Conservation (phyloP, 2,329 filamentous ascomycete species). For the Botryotinia globosa region DNA sequence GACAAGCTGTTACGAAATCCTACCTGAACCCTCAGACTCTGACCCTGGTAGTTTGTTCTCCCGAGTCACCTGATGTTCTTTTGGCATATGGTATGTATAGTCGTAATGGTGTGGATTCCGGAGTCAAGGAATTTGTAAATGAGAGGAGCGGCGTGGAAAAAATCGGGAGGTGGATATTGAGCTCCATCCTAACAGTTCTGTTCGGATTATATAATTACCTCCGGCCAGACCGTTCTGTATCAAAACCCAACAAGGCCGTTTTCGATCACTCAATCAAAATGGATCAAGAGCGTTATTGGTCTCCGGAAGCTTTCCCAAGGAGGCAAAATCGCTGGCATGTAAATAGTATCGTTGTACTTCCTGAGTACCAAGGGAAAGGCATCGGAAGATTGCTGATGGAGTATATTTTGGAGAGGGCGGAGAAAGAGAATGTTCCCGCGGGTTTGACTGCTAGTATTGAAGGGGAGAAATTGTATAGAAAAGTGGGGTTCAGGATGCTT, state of each 20-base stretch:
- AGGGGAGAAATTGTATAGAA: constrained; percentile 32
- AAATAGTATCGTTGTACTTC: constrained; percentile 27
- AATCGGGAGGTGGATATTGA: constrained; percentile 12
- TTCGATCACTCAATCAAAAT: constrained; percentile 20
- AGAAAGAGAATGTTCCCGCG: constrained; percentile 29
- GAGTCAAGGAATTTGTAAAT: constrained; percentile 15
- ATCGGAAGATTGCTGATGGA: constrained; percentile 31
- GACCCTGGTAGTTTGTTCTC: constrained; percentile 26
- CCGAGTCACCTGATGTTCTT: constrained; percentile 16
- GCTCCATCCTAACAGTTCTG: constrained; percentile 22
- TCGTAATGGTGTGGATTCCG: constrained; percentile 29
- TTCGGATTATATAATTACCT: constrained; percentile 16
- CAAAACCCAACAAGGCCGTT: constrained; percentile 6
- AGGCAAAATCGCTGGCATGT: constrained; percentile 31
- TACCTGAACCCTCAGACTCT: constrained; percentile 17
- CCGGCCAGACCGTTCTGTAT: constrained; percentile 26
- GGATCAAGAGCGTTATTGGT: constrained; percentile 29
- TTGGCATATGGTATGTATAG: constrained; percentile 28
- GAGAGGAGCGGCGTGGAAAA: constrained; percentile 2
- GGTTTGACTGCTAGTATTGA: constrained; percentile 28
- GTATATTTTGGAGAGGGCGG: constrained; percentile 25
- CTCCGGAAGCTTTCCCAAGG: constrained; percentile 26
- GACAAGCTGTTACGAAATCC: constrained; percentile 19
- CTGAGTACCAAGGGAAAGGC: constrained; percentile 30
- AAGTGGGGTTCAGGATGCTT: constrained; percentile 31